These are phyloP conservation scores for Pseudogymnoascus sp. DNA, from an alignment of 2,329 filamentous ascomycete species.

Conservation along the genomic window DNA sequence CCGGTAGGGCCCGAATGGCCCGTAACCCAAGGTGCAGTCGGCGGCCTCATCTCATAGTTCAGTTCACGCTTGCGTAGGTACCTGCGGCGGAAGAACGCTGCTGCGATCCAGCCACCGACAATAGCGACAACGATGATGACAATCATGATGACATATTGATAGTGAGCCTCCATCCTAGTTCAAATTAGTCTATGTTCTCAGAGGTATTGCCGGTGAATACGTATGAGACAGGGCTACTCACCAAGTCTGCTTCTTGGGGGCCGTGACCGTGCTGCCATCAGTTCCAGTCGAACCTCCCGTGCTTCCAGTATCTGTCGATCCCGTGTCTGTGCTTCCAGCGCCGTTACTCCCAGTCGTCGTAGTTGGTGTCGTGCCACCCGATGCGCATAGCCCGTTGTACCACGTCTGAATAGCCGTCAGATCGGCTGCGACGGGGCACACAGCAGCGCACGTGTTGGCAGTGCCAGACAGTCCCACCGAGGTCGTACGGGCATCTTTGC, in stretches of 20 bases:
- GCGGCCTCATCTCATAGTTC: constrained; percentile 30
- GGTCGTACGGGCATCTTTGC: constrained; percentile 44
- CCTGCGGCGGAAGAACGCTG: constrained; percentile 65
- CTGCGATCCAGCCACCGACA: constrained; percentile 57
- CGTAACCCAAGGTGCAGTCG: constrained; percentile 28
- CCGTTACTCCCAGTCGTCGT: neutral
- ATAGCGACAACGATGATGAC: constrained; percentile 68
- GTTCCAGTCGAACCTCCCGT: neutral
- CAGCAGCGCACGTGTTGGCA: neutral
- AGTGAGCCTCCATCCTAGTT: constrained; percentile 61
- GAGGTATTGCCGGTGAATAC: constrained; percentile 6
- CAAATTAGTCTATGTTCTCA: neutral
- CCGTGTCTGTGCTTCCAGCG: neutral
- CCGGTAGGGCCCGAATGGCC: neutral
- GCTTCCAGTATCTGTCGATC: neutral
- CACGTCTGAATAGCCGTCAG: constrained; percentile 57
- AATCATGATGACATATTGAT: constrained; percentile 76
- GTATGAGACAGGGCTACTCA: neutral
- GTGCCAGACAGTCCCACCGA: neutral
- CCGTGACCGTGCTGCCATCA: constrained; percentile 9
- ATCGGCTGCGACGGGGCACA: constrained; percentile 32
- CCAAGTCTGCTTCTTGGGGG: neutral
- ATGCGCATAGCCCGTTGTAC: constrained; percentile 62
- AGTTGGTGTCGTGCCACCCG: constrained; percentile 28
- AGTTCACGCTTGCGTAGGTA: constrained; percentile 65